Conservation (phyloP, 2,329 filamentous ascomycete species). For the Waltergamsia citrina region DNA sequence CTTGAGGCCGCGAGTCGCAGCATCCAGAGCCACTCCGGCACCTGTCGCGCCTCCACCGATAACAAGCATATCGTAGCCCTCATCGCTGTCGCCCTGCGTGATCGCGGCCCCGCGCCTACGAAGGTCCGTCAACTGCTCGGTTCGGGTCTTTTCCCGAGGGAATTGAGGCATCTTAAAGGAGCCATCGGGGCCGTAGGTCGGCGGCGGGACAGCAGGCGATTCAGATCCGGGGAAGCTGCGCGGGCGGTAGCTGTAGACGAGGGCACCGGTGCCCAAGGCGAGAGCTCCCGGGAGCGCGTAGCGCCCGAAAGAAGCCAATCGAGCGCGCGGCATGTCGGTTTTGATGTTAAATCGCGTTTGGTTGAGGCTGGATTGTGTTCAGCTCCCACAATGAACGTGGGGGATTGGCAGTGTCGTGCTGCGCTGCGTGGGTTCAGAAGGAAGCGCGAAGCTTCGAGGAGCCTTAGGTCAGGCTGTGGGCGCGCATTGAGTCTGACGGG, state of each 20-base stretch:
- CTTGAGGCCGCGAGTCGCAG: conserved; percentile 60
- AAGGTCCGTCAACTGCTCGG: conserved; percentile 56
- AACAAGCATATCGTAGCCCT: conserved; percentile 59
- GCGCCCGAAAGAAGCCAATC: conserved; percentile 27
- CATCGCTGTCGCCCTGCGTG: conserved; percentile 13
- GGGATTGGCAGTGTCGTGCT: no score
- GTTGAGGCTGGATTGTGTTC: no score
- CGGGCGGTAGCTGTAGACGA: conserved; percentile 50
- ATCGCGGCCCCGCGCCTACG: conserved; percentile 19
- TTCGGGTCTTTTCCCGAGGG: conserved; percentile 50
- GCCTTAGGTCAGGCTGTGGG: no score
- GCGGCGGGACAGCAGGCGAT: conserved; percentile 59
- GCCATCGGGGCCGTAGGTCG: conserved; percentile 59
- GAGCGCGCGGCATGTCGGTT: no score
- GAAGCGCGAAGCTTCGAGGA: no score
- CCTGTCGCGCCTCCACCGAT: conserved; percentile 66
- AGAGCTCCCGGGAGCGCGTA: conserved; percentile 31
- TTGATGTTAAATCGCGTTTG: no score
- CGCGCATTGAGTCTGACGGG: no score
- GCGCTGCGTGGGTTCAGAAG: no score
- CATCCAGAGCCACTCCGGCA: conserved; percentile 62
- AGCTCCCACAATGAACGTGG: no score
- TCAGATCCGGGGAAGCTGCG: conserved; percentile 64
- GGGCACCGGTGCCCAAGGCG: conserved; percentile 30
- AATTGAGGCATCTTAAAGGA: conserved; percentile 58